phyloP scores from a whole-genome alignment of 129 eudicot species.

The Centella asiatica region DNA sequence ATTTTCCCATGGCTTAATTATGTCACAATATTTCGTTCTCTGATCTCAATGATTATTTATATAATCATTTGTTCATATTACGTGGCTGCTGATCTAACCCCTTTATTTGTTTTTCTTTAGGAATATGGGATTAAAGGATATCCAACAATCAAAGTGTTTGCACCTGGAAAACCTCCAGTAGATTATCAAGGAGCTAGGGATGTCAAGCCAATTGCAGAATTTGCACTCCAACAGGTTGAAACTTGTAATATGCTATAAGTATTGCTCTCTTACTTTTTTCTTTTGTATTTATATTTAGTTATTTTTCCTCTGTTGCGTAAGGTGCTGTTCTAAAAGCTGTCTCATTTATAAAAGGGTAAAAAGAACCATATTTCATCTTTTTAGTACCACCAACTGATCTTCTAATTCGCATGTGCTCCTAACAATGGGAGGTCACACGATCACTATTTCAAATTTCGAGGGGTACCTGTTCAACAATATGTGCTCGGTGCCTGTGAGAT shows the following conservation, averaged over 20 bases:
- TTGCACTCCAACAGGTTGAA: constrained; percentile 60
- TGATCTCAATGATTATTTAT: neutral
- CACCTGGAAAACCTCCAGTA: constrained; percentile 82
- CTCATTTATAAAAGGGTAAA: no score
- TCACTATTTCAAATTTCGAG: no score
- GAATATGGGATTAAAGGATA: constrained; percentile 91
- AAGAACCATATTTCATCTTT: no score
- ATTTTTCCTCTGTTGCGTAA: neutral
- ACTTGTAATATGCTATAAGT: neutral
- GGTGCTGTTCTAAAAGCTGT: neutral
- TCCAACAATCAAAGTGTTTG: constrained; percentile 94
- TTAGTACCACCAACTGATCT: no score
- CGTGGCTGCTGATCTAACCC: neutral
- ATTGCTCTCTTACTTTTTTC: neutral
- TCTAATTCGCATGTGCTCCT: no score
- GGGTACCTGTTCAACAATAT: no score
- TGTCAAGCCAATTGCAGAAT: constrained; percentile 81
- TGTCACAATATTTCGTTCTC: neutral
- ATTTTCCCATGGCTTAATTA: constrained; percentile 1
- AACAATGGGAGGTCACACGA: no score
- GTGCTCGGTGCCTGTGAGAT: no score
- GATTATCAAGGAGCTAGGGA: constrained; percentile 97
- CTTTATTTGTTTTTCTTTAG: constrained; percentile 22
- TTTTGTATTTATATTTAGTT: no score
- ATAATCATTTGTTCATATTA: neutral